Evolutionary conservation across 495 filamentous ascomycete species (phyloP).

Genomic region (Hypoxylon perforatum): DNA sequence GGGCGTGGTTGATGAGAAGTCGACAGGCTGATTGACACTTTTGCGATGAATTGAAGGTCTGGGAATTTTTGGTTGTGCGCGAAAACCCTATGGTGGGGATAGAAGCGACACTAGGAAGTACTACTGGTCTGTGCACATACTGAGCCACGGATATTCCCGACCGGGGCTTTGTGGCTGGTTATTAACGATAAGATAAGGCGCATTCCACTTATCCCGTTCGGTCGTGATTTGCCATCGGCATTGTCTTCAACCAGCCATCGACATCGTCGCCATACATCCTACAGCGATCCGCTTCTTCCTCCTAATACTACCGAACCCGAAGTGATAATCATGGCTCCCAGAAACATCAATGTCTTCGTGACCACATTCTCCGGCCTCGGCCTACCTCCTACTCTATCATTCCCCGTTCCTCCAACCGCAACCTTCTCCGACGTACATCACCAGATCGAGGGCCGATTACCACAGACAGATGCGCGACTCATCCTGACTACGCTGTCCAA

Average conservation of each 20-base stretch:
- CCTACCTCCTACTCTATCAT: conserved; percentile 79
- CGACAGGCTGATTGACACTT: conserved; percentile 38
- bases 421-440: conserved; percentile 73
- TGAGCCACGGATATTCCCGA: neutral
- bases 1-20: conserved; percentile 43
- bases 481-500: conserved; percentile 86
- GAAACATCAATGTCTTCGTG: conserved; percentile 81
- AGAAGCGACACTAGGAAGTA: conserved; percentile 38
- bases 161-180: neutral
- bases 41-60: conserved; percentile 48
- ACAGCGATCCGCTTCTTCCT: neutral
- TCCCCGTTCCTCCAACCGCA: conserved; percentile 73
- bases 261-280: neutral
- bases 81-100: conserved; percentile 49
- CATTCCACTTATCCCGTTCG: too few species aligned
- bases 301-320: neutral
- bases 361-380: conserved; percentile 84
- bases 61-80: conserved; percentile 50
- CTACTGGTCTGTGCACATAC: conserved; percentile 45
- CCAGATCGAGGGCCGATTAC: conserved; percentile 72
- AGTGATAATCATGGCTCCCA: conserved; percentile 50
- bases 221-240: too few species aligned
- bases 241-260: too few species aligned
- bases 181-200: too few species aligned
- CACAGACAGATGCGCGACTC: conserved; percentile 64